These are phyloP conservation scores for Yarrowia hollandica DNA, from an alignment of 805 yeast genomes.

Conservation along the genomic window DNA sequence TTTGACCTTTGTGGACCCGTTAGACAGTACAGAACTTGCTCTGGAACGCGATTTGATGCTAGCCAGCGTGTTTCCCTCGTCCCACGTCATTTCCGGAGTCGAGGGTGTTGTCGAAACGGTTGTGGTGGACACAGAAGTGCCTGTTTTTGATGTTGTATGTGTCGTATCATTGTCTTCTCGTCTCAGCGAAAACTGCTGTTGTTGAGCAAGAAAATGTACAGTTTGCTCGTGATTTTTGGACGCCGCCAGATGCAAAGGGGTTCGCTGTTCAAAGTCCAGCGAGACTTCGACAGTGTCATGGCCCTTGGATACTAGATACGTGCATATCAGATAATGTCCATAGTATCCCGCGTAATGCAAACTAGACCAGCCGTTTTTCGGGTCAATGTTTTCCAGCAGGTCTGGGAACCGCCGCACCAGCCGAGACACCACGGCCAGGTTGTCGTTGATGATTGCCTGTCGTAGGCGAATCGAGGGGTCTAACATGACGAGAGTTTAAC, in stretches of 20 bases:
- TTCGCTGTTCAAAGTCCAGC: conserved; percentile 54
- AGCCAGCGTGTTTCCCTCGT: neutral
- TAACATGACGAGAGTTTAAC: conserved; percentile 47
- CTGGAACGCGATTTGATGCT: neutral
- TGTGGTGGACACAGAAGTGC: neutral
- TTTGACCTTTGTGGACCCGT: neutral
- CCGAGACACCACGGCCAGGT: conserved; percentile 61
- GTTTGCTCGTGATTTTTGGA: conserved; percentile 67
- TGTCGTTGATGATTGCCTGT: conserved; percentile 62
- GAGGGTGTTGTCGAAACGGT: neutral
- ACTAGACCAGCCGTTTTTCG: conserved; percentile 76
- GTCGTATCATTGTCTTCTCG: conserved; percentile 5
- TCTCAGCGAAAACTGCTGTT: conserved; percentile 35
- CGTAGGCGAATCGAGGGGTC: conserved; percentile 70
- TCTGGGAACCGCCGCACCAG: conserved; percentile 68
- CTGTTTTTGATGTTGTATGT: neutral
- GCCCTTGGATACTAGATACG: conserved; percentile 52
- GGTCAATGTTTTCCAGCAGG: conserved; percentile 65
- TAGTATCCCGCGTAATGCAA: conserved; percentile 77
- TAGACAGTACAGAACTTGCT: neutral
- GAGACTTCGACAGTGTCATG: conserved; percentile 55
- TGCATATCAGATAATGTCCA: conserved; percentile 71
- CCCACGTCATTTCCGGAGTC: conserved; percentile 1
- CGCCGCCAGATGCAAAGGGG: conserved; percentile 73
- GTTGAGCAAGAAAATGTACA: conserved; percentile 68